Evolutionary conservation across 73 alveolate genomes (phyloP).

Genomic region (Stentor roeselii): DNA sequence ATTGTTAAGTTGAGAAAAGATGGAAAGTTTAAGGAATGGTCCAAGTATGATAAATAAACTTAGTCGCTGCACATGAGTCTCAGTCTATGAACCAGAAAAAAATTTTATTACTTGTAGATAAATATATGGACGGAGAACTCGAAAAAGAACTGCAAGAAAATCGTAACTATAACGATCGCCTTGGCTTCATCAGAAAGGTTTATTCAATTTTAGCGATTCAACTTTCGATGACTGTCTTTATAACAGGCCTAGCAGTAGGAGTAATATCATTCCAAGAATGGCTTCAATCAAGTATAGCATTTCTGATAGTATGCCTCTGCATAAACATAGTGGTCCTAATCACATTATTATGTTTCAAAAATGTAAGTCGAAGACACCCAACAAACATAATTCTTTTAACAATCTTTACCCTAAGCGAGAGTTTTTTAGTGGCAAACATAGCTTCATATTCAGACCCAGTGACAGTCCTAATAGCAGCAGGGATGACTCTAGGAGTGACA

Average conservation of each 20-base stretch:
- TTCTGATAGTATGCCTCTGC: not conserved
- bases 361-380: conserved; percentile 54
- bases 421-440: conserved; percentile 39
- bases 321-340: conserved; percentile 28
- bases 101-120: too few relatives aligned
- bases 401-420: conserved; percentile 53
- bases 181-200: conserved; percentile 81
- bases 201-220: conserved; percentile 69
- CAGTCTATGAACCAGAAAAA: too few relatives aligned
- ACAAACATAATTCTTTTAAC: conserved; percentile 39
- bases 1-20: too few relatives aligned
- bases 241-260: conserved; percentile 34
- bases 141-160: not conserved
- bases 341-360: conserved; percentile 37
- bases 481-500: conserved; percentile 35
- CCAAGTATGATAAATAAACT: too few relatives aligned
- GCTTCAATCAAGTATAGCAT: not conserved
- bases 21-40: too few relatives aligned
- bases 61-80: too few relatives aligned
- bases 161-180: conserved; percentile 11
- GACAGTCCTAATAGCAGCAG: conserved; percentile 40
- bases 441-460: conserved; percentile 37
- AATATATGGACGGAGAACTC: too few relatives aligned
- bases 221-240: conserved; percentile 60
- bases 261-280: conserved; percentile 12